Conservation (phyloP, 768 basidiomycete genomes). For the Gautieria morchelliformis region DNA sequence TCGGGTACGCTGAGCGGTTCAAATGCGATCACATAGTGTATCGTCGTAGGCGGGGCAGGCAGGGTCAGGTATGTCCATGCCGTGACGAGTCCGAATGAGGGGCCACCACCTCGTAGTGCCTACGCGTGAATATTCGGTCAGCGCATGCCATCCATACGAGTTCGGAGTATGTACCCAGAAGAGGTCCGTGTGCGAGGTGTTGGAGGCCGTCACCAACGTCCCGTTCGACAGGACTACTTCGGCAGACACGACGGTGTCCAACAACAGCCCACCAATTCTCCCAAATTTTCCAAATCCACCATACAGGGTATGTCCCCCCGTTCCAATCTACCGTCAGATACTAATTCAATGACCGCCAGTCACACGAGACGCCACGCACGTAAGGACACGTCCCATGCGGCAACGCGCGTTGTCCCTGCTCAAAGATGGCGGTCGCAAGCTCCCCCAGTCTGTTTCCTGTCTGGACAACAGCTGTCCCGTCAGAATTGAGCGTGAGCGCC, state of each 20-base stretch:
- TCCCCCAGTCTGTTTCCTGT: constrained; percentile 39
- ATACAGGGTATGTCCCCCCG: constrained; percentile 42
- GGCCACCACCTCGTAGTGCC: constrained; percentile 20
- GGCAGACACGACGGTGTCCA: constrained; percentile 33
- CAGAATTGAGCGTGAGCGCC: constrained; percentile 26
- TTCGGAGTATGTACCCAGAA: constrained; percentile 32
- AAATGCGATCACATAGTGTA: constrained; percentile 11
- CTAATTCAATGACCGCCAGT: too few relatives aligned
- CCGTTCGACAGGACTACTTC: constrained; percentile 32
- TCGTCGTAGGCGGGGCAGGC: constrained; percentile 15
- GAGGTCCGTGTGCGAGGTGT: constrained; percentile 32
- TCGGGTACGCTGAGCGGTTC: constrained; percentile 12
- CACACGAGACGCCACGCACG: constrained; percentile 21
- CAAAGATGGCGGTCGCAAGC: constrained; percentile 30
- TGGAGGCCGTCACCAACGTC: constrained; percentile 31
- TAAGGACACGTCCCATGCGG: constrained; percentile 44
- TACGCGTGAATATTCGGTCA: background rate
- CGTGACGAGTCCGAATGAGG: constrained; percentile 21
- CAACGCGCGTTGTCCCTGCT: constrained; percentile 31
- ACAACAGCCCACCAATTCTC: constrained; percentile 40
- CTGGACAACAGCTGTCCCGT: constrained; percentile 30
- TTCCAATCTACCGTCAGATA: constrained; percentile 21
- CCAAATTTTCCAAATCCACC: constrained; percentile 43
- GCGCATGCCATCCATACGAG: too few relatives aligned
- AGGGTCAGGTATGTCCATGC: constrained; percentile 17